Base-by-base conservation (phyloP, 352 stramenopile genomes). In the Hyaloperonospora arabidopsidis region DNA sequence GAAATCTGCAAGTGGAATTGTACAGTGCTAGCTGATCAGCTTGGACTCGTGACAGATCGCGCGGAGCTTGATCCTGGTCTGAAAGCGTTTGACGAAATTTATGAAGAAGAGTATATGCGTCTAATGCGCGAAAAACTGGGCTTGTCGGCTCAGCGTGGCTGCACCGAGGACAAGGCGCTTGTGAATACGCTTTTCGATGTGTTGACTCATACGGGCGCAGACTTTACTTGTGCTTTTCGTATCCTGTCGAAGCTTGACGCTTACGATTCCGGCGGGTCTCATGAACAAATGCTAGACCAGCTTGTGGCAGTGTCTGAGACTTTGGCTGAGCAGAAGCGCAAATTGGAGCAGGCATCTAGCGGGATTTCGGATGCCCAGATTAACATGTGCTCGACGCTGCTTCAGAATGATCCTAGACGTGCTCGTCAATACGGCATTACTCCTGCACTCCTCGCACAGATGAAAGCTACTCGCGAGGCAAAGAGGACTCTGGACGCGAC, bases 1-100 rank as follows among this genome's bases (percentile, higher is more conserved):
- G 70, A 83, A 57, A 84, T 93, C 48, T 93, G 85, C 68, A 89
- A 89, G 62, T 95, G 81, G 79, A 95, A 95, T 52, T 84, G 71
- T 39, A 40, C 59, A 0, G 69, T 91, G 23, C 60, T 95, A 8
- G 81, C 78, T 4, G 70, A 86, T 45, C 79, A 92, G 47, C 57
- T 89, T 8, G 64, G 54, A 35, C 65, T 88, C 3, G 71, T 87
- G 29, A 57, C 45, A 6, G 54, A 68, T 12, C 56, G 61, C 15
- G 34, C 58, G 65, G 15, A 52, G 63, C 41, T 62, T 25, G 14
- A 79, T 51, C n/a, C 65, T 72, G 7, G 23, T 22, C 34, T 72
- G 14, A 61, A 70, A 1, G 19, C 21, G 1, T 93, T 78, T 49
- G 66, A 85, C 41, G 34, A 54, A 8, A 56, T 70, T 2, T 95